Conservation (phyloP, 1,284 basidiomycete genomes). For the Schizophyllum commune region DNA sequence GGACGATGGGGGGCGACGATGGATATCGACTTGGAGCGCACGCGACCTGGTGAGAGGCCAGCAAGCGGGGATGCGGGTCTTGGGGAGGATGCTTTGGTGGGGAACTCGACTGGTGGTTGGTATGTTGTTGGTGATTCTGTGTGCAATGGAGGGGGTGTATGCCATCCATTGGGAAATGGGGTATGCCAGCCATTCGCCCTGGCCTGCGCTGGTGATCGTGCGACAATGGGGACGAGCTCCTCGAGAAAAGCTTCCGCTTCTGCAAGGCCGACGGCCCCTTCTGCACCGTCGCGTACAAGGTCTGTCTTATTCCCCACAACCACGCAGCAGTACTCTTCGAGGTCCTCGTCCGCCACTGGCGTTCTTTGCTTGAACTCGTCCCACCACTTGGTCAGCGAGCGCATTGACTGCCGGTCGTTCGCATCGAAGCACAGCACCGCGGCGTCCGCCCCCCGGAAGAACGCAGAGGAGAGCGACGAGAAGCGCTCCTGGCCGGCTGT, state of each 20-base stretch:
- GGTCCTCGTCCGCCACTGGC: slow-evolving; percentile 56
- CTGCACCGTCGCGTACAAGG: slow-evolving; percentile 29
- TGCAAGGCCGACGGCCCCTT: slow-evolving; percentile 25
- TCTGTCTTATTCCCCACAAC: slow-evolving; percentile 80
- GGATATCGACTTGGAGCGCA: slow-evolving; percentile 23
- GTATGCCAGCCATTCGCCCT: not conserved
- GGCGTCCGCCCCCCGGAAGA: slow-evolving; percentile 78
- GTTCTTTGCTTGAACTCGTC: slow-evolving; percentile 58
- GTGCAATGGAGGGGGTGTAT: not conserved
- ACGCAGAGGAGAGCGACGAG: slow-evolving; percentile 69
- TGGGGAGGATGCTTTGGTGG: not conserved
- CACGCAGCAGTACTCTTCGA: slow-evolving; percentile 60
- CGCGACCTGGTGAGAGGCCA: slow-evolving; percentile 16
- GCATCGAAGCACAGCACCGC: slow-evolving; percentile 77
- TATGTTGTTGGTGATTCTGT: not conserved
- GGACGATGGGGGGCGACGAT: slow-evolving; percentile 16
- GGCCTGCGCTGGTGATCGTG: not conserved
- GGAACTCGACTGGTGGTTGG: not conserved
- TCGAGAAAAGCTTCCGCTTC: slow-evolving; percentile 40
- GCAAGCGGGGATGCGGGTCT: slow-evolving; percentile 8
- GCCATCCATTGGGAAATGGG: not conserved
- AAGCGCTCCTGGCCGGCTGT: slow-evolving; percentile 82
- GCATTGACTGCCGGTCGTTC: slow-evolving; percentile 51
- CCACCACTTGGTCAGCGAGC: slow-evolving; percentile 68
- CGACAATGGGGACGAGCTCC: slow-evolving; percentile 40